Evolutionary conservation across 108 stramenopile species (phyloP), one percentile per base, ranked within the genome.

Genomic region (Nannochloropsis gaditana): DNA sequence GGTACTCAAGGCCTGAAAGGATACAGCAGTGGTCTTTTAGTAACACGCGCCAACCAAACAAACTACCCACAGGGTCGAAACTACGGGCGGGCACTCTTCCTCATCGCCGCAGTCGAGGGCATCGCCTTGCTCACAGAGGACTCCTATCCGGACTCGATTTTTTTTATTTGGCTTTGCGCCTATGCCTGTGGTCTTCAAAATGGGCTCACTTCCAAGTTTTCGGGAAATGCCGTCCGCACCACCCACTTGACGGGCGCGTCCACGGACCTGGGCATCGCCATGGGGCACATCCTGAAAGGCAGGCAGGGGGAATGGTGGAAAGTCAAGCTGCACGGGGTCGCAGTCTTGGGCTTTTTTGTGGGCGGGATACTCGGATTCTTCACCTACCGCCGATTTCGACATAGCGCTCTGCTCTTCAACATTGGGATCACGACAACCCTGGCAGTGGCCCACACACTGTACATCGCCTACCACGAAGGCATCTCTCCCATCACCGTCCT

Each of bases 191-290:
- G 81, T 17, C 42, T 82, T 42, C 81, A 82, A 44, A 82, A 82
- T 82, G 81, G 43, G 15, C 15, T 82, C 11, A 82, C 81, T 10
- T 43, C 81, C 11, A 82, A 82, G 43, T 82, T 43, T 17, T 43
- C 43, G 10, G 81, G 81, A 43, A 82, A 82, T 17, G 43, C 43
- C 43, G 43, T 82, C 11, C 81, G 81, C 10, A 82, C 81, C 17
- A 82, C 81, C 10, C 81, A 82, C 81, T 15, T 82, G 11, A 82
- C 81, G 43, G 81, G 81, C 43, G 43, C 81, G 11, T 42, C 81
- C 11, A 82, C 81, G 17, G 81, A 82, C 17, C 15, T 82, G 15
- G 81, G 81, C 15, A 82, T 82, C 15, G 81, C 43, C 43, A 43
- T 82, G 10, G 81, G 81, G 11, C 81, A 44, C 81, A 82, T 82